phyloP scores from a whole-genome alignment of 768 basidiomycete genomes.

The Tricholoma hemisulphureum region DNA sequence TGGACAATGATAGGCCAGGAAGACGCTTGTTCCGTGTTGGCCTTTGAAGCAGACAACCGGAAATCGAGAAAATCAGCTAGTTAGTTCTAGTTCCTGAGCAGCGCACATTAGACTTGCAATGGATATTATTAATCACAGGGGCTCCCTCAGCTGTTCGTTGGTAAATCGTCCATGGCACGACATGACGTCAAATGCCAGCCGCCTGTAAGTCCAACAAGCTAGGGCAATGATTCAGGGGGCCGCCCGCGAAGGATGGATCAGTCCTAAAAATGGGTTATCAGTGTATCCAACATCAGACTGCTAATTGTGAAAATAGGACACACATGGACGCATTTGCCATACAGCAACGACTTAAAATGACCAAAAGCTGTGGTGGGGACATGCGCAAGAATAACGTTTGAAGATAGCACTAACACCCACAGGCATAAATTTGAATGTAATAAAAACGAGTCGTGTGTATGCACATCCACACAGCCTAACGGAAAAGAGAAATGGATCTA shows the following conservation, averaged over 20 bases:
- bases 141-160: background rate
- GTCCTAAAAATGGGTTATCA: too few species aligned
- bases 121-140: background rate
- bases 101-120: background rate
- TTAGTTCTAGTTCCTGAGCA: background rate
- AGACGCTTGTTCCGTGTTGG: background rate
- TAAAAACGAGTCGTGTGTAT: background rate
- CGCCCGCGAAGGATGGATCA: background rate
- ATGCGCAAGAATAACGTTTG: background rate
- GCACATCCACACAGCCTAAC: background rate
- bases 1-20: too few species aligned
- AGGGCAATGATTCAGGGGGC: background rate
- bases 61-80: background rate
- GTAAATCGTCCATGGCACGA: background rate
- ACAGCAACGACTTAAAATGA: background rate
- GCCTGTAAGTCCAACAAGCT: background rate
- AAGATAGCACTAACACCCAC: background rate
- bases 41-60: background rate
- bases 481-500: background rate
- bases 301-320: too few species aligned
- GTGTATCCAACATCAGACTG: too few species aligned
- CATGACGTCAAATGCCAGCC: background rate
- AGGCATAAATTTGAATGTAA: background rate
- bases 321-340: background rate
- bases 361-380: background rate